phyloP scores from a whole-genome alignment of 352 stramenopile species.

The Phytophthora palmivora region DNA sequence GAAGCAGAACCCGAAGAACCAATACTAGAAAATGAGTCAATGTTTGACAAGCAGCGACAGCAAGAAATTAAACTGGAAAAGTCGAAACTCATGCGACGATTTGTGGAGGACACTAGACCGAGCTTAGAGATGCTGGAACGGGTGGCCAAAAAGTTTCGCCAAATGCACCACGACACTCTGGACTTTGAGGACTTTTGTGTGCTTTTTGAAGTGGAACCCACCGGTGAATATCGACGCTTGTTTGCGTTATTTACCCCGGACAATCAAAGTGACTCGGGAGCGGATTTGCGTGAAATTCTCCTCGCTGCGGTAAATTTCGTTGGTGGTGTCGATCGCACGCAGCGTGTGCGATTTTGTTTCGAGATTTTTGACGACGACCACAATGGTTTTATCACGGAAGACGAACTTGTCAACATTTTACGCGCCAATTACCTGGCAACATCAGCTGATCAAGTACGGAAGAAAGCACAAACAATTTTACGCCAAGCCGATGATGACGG shows the following conservation, averaged over 20 bases:
- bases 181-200: slow-evolving; percentile 86
- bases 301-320: slow-evolving; percentile 93
- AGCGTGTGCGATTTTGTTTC: slow-evolving; percentile 94
- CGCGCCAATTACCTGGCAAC: slow-evolving; percentile 90
- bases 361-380: slow-evolving; percentile 95
- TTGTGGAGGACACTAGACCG: slow-evolving; percentile 72
- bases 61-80: slow-evolving; percentile 78
- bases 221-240: slow-evolving; percentile 87
- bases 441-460: slow-evolving; percentile 73
- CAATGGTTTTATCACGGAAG: slow-evolving; percentile 90
- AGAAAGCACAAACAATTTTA: slow-evolving; percentile 90
- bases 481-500: slow-evolving; percentile 84
- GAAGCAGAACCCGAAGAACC: slow-evolving; percentile 37
- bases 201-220: slow-evolving; percentile 89
- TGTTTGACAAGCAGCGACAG: slow-evolving; percentile 54
- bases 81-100: slow-evolving; percentile 70
- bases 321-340: slow-evolving; percentile 62
- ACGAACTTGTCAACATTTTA: slow-evolving; percentile 93
- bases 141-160: slow-evolving; percentile 62
- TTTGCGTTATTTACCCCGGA: slow-evolving; percentile 87
- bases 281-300: slow-evolving; percentile 92
- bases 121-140: slow-evolving; percentile 70
- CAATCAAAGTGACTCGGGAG: slow-evolving; percentile 64
- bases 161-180: slow-evolving; percentile 61
- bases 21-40: slow-evolving; percentile 5